Evolutionary conservation across 768 basidiomycete species (phyloP), one percentile per base, ranked within the genome.

Genomic region (Xerocomus potaroensis): DNA sequence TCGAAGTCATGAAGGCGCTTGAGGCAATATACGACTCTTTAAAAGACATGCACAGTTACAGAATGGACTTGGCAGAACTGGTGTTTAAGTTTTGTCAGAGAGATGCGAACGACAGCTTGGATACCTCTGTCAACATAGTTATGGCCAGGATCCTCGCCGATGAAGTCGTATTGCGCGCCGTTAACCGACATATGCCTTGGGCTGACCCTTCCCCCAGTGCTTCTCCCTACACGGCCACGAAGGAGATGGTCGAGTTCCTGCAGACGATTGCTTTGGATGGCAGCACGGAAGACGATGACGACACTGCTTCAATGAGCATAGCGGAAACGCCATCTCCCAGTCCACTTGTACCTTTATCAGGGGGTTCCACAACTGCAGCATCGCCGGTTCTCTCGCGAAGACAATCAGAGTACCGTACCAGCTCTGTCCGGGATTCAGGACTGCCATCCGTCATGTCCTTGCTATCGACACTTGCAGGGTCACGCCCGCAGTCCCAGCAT

Each of bases 11-110:
- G 71, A 70, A 75, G 16, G 70, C 77, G 2, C 67, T 90, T 27
- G 71, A 79, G 45, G 62, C 60, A 9, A 79, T 81, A 2, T 86
- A 85, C 55, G 77, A 81, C 12, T 77, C 76, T 24, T 74, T 90
- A 31, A 80, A 75, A 57, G 87, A 89, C 51, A 83, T 88, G 71
- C 76, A 73, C 26, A 66, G 68, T 10, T 87, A 89, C 61, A 73
- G 87, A 32, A 71, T 72, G 43, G 68, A 71, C 12, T 60, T 79
- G 14, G 73, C 71, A n/a, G 72, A 78, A 42, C 63, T 87, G 27
- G 74, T 87, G 1, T 73, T 77, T 62, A 69, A 72, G 35, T 76
- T 78, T 52, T 77, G 76, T 63, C 63, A 65, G 50, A 60, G 57
- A 40, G 66, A 69, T 40, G 61, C 58, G 14, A 63, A 58, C 21